Percentiles rank a stretch among this genome's conserved stretches.
These are phyloP conservation scores for Penicillium crustosum DNA, from an alignment of 2,329 filamentous ascomycete species.

Conservation along the genomic window DNA sequence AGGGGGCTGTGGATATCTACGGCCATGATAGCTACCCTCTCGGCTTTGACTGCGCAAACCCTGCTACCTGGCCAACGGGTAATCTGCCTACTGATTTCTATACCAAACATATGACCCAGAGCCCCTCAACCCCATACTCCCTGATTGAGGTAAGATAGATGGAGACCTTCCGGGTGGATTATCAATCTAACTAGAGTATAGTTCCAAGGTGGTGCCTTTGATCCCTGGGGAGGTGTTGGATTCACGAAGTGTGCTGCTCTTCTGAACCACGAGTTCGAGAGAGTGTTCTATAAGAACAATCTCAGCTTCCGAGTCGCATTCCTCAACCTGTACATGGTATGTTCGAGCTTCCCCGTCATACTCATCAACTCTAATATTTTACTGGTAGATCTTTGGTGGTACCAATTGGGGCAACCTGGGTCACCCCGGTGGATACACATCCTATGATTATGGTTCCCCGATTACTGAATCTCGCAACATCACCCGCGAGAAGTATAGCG, in stretches of 20 bases:
- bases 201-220: slow-evolving; percentile 71
- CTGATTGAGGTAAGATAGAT: slow-evolving; percentile 53
- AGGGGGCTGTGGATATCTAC: slow-evolving; percentile 62
- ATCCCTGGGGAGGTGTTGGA: slow-evolving; percentile 71
- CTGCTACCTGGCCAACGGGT: slow-evolving; percentile 59
- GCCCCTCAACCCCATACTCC: slow-evolving; percentile 65
- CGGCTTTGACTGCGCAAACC: slow-evolving; percentile 53
- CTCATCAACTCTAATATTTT: not conserved
- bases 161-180: not conserved
- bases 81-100: slow-evolving; percentile 59
- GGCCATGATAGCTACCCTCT: slow-evolving; percentile 65
- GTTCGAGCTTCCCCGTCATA: not conserved
- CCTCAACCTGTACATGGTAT: slow-evolving; percentile 73
- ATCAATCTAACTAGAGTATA: slow-evolving; percentile 31
- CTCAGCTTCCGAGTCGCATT: slow-evolving; percentile 66
- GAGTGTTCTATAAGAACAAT: slow-evolving; percentile 78
- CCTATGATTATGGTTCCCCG: slow-evolving; percentile 61
- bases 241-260: slow-evolving; percentile 67
- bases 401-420: slow-evolving; percentile 84
- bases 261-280: slow-evolving; percentile 70
- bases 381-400: slow-evolving; percentile 63
- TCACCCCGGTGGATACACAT: slow-evolving; percentile 64
- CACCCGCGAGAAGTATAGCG: slow-evolving; percentile 72
- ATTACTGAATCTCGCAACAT: slow-evolving; percentile 71
- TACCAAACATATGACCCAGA: slow-evolving; percentile 57